These are phyloP conservation scores for Fraxinus sp. DNA, from an alignment of 305 asterid species.

Conservation along the genomic window DNA sequence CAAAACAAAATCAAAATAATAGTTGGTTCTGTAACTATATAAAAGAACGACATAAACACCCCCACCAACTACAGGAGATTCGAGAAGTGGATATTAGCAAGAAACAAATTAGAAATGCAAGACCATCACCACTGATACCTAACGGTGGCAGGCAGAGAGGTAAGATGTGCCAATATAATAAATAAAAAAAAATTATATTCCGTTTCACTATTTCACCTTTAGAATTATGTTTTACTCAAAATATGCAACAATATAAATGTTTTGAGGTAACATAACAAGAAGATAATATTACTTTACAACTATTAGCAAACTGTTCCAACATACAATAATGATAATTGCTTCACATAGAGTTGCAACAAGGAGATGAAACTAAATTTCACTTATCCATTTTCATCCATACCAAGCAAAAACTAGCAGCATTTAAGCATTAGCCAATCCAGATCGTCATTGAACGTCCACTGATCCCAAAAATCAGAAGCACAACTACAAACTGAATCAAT, in stretches of 20 bases:
- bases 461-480: background rate
- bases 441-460: background rate
- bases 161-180: background rate
- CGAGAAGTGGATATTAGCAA: background rate
- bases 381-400: background rate
- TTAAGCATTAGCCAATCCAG: background rate
- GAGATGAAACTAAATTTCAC: background rate
- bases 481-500: background rate
- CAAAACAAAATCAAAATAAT: constrained; percentile 15
- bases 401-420: background rate
- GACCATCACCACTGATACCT: background rate
- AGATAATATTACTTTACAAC: background rate
- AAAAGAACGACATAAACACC: background rate
- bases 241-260: background rate
- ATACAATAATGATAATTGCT: background rate
- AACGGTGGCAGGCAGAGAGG: background rate
- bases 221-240: background rate
- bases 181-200: background rate
- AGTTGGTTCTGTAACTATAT: constrained; percentile 12
- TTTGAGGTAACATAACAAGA: background rate
- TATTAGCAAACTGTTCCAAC: background rate
- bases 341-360: background rate
- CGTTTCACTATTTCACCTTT: background rate
- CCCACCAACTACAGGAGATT: background rate
- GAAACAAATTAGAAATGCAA: background rate